Base-by-base conservation (phyloP, 768 basidiomycete genomes). In the Tylopilus sp. region DNA sequence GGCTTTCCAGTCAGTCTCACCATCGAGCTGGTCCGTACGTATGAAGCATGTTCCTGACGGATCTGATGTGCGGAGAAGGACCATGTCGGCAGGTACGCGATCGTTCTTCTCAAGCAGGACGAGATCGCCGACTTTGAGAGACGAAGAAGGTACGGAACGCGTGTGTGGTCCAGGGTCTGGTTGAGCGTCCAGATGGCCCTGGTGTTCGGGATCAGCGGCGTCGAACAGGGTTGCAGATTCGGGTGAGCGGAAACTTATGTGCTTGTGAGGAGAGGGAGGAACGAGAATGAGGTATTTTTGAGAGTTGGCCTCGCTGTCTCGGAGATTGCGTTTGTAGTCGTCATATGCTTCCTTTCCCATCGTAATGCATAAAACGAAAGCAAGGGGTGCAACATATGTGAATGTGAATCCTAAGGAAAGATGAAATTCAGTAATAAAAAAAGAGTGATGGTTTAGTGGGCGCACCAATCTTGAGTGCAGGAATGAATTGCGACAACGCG, bases 311-410 rank as follows among this genome's bases (percentile, higher is more conserved):
- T 98, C 93, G 38, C 83, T 79, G 70, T 98, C 97, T 43, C 97
- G 85, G 9, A 86, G 80, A 62, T 95, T 28, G 28, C 28, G 91
- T 63, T 92, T 88, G 76, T 97, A 98, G 73, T 99, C 95, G 67
- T 99, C 97, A 63, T 93, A 95, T 3, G 97, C 97, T 70, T 99
- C 97, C 69, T 99, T 99, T 20, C 95, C 95, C 82, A 98, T 95
- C 3, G 97, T 98, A 6, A 99, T 90, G 53, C 74, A 81, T 1
- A 99, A 78, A 2, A 99, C 97, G 62, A 99, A 98, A 1, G 91
- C 95, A 8, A 99, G 81, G 1, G 97, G 97, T 0, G 93, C 95
- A 51, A 98, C 82, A 67, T 98, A 99, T 20, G 97, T 99, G 41
- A 88, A 77, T 56, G 98, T 92, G 66, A 93, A 98, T 8, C 95